phyloP scores from a whole-genome alignment of 2,329 filamentous ascomycete species.

The Aureobasidium sp. region DNA sequence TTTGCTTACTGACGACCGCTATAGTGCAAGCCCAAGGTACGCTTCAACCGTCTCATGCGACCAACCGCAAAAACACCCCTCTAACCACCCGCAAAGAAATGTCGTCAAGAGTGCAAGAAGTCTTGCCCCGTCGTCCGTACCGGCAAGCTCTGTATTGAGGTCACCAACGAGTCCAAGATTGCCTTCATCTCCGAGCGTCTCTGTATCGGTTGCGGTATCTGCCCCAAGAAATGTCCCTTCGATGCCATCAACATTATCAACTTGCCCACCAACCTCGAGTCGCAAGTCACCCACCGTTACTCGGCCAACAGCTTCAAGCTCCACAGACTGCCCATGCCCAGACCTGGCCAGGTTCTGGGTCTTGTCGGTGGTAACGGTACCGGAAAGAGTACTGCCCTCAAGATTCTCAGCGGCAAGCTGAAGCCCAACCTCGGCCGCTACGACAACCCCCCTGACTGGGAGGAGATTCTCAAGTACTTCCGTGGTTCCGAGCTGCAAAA shows the following conservation, averaged over 20 bases:
- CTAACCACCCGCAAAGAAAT: constrained; percentile 58
- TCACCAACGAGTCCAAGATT: constrained; percentile 78
- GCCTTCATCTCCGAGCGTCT: constrained; percentile 96
- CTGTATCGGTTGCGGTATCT: constrained; percentile 98
- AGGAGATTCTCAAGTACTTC: constrained; percentile 98
- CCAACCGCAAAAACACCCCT: constrained; percentile 16
- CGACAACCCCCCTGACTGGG: constrained; percentile 97
- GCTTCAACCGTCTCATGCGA: background rate
- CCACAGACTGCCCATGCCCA: constrained; percentile 90
- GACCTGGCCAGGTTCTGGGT: constrained; percentile 90
- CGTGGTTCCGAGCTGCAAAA: constrained; percentile 96
- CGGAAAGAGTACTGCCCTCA: constrained; percentile 98
- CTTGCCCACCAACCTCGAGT: constrained; percentile 97
- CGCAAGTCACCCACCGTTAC: constrained; percentile 95
- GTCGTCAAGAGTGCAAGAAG: constrained; percentile 98
- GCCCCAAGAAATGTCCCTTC: constrained; percentile 98
- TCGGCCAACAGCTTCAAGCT: constrained; percentile 99
- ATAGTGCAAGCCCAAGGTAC: constrained; percentile 82
- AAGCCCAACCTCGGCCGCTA: constrained; percentile 95
- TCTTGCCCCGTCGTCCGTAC: constrained; percentile 95
- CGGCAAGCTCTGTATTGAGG: constrained; percentile 96
- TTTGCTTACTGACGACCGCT: background rate
- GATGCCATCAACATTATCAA: constrained; percentile 99
- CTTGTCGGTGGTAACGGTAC: constrained; percentile 99
- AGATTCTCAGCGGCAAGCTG: constrained; percentile 96